Conservation (phyloP, 345 rosid genomes). For the Eucalyptus sp. region DNA sequence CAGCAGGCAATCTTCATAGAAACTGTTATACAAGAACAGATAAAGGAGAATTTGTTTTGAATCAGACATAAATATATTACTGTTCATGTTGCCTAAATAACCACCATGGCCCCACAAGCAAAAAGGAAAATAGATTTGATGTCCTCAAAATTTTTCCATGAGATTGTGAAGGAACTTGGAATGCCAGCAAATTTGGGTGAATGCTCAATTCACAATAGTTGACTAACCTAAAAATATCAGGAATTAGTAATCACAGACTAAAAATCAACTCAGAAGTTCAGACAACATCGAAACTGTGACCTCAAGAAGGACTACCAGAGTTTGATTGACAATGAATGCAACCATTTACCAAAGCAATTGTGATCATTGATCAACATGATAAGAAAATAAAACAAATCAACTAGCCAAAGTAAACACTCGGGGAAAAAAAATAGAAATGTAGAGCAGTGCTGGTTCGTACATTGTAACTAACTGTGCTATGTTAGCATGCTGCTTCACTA, state of each 20-base stretch:
- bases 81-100: neutral
- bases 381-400: neutral
- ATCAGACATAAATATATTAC: neutral
- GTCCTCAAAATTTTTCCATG: neutral
- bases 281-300: neutral
- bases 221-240: neutral
- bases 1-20: neutral
- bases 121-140: neutral
- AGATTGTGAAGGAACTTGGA: neutral
- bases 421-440: neutral
- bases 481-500: slow-evolving; percentile 91
- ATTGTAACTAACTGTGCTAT: slow-evolving; percentile 91
- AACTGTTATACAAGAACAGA: neutral
- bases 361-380: neutral
- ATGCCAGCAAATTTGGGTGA: neutral
- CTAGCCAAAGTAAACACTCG: neutral
- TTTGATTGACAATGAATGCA: neutral
- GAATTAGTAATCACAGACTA: neutral
- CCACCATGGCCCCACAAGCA: neutral
- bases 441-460: slow-evolving; percentile 30
- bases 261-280: neutral
- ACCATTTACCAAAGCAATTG: neutral
- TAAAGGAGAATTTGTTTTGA: neutral
- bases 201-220: neutral
- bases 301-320: neutral